Base-by-base conservation (phyloP, 129 eudicot genomes). In the Lactuca sativa region DNA sequence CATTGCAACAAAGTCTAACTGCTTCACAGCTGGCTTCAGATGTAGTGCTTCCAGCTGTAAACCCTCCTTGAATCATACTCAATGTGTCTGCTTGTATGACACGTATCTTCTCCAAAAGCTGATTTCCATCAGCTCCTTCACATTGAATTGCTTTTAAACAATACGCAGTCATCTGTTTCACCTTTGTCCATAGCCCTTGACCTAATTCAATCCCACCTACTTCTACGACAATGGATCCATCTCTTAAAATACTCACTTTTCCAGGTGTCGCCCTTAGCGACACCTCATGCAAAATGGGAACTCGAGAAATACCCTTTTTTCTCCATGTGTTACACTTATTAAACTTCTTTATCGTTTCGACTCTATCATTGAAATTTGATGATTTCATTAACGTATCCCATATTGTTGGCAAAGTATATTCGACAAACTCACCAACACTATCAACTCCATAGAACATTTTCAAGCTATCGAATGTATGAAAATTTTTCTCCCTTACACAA, bases 161-260 rank as follows among this genome's bases (percentile, higher is more conserved):
- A 83, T 70, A 89, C 5, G 95, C 95, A 40, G 95, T 74, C 84
- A 80, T 88, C 64, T 93, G 97, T 72, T 83, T 85, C 5, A 93
- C 98, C 82, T 93, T 93, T 5, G 98, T 93, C 96, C 95, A 89
- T 3, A 89, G 86, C 66, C 98, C 98, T 71, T 89, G 98, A 15
- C 96, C 98, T 64, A 92, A 78, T 71, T 92, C 98, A 67, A 92
- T 84, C 12, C 98, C 98, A 69, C 95, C 92, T 53, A 93, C 90
- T 80, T 93, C 98, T 0, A 93, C 97, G 67, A 81, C 95, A 70
- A 93, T 37, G 10, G 96, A 86, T 8, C 95, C 97, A 72, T 90
- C 95, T 16, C 49, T 16, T 40, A 89, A 86, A 15, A 93, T 83
- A 66, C 98, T 90, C 38, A 93, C 98, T 85, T 83, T 87, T 58